phyloP scores from a whole-genome alignment of 2,329 filamentous ascomycete genomes.

The Aspergillus fumigatiaffinis region DNA sequence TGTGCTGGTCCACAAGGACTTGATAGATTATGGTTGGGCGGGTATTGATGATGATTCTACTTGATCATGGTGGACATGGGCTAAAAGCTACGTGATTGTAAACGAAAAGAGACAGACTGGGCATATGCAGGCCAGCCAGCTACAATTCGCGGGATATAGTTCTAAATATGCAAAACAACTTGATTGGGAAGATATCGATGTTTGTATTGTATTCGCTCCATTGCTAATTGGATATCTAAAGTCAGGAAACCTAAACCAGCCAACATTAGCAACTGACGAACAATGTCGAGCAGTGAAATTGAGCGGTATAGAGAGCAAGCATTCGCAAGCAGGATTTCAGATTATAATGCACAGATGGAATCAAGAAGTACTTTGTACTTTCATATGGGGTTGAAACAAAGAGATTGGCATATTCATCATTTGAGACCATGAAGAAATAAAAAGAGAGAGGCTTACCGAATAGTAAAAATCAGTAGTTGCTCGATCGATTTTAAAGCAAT shows the following conservation, averaged over 20 bases:
- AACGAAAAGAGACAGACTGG: too few relatives aligned
- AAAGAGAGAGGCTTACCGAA: conserved; percentile 8
- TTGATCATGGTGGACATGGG: background rate
- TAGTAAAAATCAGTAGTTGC: background rate
- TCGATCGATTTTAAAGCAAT: background rate
- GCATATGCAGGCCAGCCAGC: background rate
- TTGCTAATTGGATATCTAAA: background rate
- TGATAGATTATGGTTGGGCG: background rate
- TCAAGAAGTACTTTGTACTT: conserved; percentile 26
- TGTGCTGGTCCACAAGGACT: background rate
- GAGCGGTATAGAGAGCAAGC: background rate
- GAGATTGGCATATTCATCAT: conserved; percentile 35
- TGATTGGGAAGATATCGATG: background rate
- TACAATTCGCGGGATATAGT: background rate
- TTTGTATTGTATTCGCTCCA: background rate
- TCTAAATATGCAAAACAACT: background rate
- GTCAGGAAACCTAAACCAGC: background rate
- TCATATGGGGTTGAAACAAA: conserved; percentile 42
- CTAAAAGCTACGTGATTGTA: background rate
- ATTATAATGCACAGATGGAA: conserved; percentile 27
- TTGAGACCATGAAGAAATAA: background rate
- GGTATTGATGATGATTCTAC: background rate
- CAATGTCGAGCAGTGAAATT: background rate
- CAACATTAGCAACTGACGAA: background rate
- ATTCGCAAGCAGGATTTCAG: conserved; percentile 12